A percentile compares a stretch with the other conserved stretches of the same genome.
phyloP scores from a whole-genome alignment of 1,284 basidiomycete genomes.

The Earliella scabrosa region DNA sequence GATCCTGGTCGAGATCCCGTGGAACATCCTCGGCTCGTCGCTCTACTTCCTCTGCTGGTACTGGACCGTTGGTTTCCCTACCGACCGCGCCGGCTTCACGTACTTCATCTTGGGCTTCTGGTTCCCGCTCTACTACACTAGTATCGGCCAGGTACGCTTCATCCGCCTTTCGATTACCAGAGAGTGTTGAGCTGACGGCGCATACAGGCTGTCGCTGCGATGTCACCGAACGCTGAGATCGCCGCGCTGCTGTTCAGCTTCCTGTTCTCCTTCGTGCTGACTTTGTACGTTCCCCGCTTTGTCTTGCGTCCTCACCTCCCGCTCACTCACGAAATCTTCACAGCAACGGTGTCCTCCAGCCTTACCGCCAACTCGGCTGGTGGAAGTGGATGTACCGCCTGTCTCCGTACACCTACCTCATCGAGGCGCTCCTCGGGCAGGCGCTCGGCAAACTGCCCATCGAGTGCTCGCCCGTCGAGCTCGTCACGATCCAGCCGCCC shows the following conservation, averaged over 20 bases:
- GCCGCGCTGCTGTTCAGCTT: constrained; percentile 69
- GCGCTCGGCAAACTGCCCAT: constrained; percentile 47
- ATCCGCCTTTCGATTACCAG: neutral
- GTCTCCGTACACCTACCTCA: constrained; percentile 76
- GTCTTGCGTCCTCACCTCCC: neutral
- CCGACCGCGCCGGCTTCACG: constrained; percentile 57
- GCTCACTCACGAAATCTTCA: neutral
- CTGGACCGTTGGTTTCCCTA: constrained; percentile 69
- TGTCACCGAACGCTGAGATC: constrained; percentile 68
- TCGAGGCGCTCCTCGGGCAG: constrained; percentile 61
- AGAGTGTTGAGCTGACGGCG: neutral
- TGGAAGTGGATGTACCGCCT: constrained; percentile 86
- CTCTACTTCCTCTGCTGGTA: constrained; percentile 73
- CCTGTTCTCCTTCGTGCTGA: constrained; percentile 63
- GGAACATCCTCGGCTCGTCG: constrained; percentile 63
- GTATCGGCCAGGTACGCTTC: constrained; percentile 28
- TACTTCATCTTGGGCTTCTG: constrained; percentile 55
- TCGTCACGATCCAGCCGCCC: constrained; percentile 57
- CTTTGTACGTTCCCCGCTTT: constrained; percentile 53
- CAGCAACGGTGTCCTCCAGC: constrained; percentile 70
- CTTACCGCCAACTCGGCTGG: constrained; percentile 69
- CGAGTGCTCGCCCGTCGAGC: constrained; percentile 48
- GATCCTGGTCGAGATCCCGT: constrained; percentile 66
- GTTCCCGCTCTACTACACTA: constrained; percentile 64
- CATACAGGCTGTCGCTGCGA: constrained; percentile 57